Evolutionary conservation across 1,284 basidiomycete species (phyloP).

Genomic region (Mixia osmundae): DNA sequence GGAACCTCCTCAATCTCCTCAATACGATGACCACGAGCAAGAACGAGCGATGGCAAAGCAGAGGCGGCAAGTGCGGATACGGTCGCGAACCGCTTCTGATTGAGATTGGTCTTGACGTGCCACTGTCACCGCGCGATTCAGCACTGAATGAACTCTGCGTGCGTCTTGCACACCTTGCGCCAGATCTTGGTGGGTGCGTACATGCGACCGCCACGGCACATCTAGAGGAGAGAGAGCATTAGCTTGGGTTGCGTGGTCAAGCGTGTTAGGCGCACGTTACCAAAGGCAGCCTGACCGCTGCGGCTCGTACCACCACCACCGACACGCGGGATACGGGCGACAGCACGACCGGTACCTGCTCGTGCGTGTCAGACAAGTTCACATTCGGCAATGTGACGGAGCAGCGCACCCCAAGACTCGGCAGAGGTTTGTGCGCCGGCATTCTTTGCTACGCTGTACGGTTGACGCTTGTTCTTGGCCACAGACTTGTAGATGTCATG

Average conservation of each 20-base stretch:
- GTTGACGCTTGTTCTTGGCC: constrained; percentile 73
- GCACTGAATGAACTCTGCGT: no score
- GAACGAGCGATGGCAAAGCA: constrained; percentile 90
- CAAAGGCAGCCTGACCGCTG: constrained; percentile 51
- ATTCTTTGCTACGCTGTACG: constrained; percentile 90
- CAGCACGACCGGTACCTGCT: constrained; percentile 98
- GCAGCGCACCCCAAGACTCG: constrained; percentile 99
- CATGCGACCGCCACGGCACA: constrained; percentile 99
- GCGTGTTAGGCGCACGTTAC: constrained; percentile 22
- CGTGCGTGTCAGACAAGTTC: no score
- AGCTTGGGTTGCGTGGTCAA: no score
- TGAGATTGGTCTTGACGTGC: constrained; percentile 99
- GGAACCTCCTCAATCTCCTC: constrained; percentile 95
- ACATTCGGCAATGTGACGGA: no score
- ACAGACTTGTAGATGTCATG: constrained; percentile 97
- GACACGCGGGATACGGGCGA: constrained; percentile 99
- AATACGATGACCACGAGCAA: constrained; percentile 96
- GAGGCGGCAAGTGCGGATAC: constrained; percentile 96
- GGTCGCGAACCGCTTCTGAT: constrained; percentile 93
- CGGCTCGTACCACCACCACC: constrained; percentile 97
- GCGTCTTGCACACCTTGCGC: no score
- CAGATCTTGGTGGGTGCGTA: constrained; percentile 99
- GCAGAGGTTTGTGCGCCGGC: constrained; percentile 98
- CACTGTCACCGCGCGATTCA: no score
- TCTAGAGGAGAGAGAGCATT: constrained; percentile 99